These are phyloP conservation scores for Candolleomyces aberdarensis DNA, from an alignment of 768 basidiomycete species.

Conservation along the genomic window DNA sequence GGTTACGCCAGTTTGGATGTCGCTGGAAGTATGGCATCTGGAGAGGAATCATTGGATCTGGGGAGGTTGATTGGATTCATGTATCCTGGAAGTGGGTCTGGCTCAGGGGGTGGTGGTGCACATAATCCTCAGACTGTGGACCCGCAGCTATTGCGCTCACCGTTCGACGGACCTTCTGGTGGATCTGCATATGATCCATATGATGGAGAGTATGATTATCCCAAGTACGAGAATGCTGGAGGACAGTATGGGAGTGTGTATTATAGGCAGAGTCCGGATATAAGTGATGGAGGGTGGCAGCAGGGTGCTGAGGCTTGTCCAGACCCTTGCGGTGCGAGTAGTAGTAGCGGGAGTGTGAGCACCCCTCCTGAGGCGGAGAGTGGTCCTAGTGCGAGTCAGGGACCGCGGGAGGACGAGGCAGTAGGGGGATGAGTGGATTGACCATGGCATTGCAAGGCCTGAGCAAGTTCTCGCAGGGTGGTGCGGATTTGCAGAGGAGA, in stretches of 20 bases:
- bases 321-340: slow-evolving; percentile 18
- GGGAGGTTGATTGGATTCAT: slow-evolving; percentile 64
- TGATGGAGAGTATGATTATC: not conserved
- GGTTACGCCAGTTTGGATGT: slow-evolving; percentile 66
- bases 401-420: not conserved
- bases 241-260: slow-evolving; percentile 12
- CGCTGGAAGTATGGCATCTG: slow-evolving; percentile 40
- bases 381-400: not conserved
- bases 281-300: slow-evolving; percentile 9
- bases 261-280: slow-evolving; percentile 19
- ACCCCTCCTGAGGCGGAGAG: slow-evolving; percentile 33
- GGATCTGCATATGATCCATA: not conserved
- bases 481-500: slow-evolving; percentile 2
- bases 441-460: not conserved
- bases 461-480: not conserved
- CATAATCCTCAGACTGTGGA: slow-evolving; percentile 60
- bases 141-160: slow-evolving; percentile 70
- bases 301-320: slow-evolving; percentile 13
- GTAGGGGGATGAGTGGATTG: not conserved
- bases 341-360: slow-evolving; percentile 37
- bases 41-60: slow-evolving; percentile 59
- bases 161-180: not conserved
- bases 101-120: slow-evolving; percentile 21
- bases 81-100: slow-evolving; percentile 51
- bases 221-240: not conserved